Conservation (phyloP, 331 rosid genomes). For the Cucumis variabilis region DNA sequence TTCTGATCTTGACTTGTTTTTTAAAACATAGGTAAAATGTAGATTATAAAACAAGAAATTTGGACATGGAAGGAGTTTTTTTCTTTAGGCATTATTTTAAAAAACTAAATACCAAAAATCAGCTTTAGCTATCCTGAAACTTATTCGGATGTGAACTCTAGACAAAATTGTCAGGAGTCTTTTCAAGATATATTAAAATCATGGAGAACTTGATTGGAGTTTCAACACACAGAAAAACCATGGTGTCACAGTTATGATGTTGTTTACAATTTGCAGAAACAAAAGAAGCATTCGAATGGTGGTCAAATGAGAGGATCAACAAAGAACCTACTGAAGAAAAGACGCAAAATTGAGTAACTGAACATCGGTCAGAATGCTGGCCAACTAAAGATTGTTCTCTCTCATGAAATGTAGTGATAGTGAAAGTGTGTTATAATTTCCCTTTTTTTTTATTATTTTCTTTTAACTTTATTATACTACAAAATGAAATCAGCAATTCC, state of each 20-base stretch:
- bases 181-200: neutral
- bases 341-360: conserved; percentile 34
- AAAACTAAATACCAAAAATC: too few relatives aligned
- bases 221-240: neutral
- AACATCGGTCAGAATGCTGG: conserved; percentile 16
- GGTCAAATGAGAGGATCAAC: conserved; percentile 9
- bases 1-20: too few relatives aligned
- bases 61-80: too few relatives aligned
- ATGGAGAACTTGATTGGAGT: neutral
- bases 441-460: neutral
- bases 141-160: neutral
- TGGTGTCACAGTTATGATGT: neutral
- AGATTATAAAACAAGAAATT: too few relatives aligned
- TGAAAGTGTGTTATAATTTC: neutral
- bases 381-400: neutral
- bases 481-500: conserved; percentile 6
- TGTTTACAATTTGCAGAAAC: neutral
- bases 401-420: neutral
- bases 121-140: too few relatives aligned
- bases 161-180: too few relatives aligned
- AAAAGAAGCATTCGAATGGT: neutral
- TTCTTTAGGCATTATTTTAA: too few relatives aligned
- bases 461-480: neutral
- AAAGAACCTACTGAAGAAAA: neutral
- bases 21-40: too few relatives aligned